Percentiles rank a stretch among this genome's conserved stretches.
Conservation (phyloP, 768 basidiomycete species). For the Exidia glandulosa region DNA sequence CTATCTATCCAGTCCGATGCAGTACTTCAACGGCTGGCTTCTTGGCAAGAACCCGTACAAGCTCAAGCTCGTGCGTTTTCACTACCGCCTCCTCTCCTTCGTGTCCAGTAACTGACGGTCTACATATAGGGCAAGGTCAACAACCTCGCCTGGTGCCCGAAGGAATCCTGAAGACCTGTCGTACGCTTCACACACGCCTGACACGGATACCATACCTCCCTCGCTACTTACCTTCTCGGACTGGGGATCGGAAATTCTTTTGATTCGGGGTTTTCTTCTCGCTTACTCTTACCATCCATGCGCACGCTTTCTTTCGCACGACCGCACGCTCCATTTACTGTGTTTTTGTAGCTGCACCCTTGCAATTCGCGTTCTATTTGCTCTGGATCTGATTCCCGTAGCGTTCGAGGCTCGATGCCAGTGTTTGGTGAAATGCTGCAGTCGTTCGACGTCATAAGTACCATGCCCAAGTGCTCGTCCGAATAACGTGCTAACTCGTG, state of each 20-base stretch:
- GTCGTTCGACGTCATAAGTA: no score
- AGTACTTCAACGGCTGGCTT: constrained; percentile 1
- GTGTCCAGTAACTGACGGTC: not conserved
- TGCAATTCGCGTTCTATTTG: no score
- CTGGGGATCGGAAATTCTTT: no score
- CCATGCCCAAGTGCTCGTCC: no score
- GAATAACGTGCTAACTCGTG: no score
- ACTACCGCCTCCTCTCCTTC: not conserved
- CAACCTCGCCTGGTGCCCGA: not conserved
- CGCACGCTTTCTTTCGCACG: not conserved
- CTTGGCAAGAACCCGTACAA: not conserved
- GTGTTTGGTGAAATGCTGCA: no score
- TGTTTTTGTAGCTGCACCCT: no score
- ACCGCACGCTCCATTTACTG: no score
- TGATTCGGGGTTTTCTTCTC: no score
- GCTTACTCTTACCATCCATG: not conserved
- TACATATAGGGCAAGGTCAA: not conserved
- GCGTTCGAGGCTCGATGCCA: no score
- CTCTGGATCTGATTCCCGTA: no score
- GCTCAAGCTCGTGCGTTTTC: not conserved
- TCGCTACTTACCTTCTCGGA: not conserved
- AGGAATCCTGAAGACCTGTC: not conserved
- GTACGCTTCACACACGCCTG: not conserved
- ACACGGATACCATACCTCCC: not conserved
- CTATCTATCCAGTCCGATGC: no score